A percentile compares a stretch with the other conserved stretches of the same genome.
Conservation (phyloP, 345 rosid species). For the Corchorus capsularis region DNA sequence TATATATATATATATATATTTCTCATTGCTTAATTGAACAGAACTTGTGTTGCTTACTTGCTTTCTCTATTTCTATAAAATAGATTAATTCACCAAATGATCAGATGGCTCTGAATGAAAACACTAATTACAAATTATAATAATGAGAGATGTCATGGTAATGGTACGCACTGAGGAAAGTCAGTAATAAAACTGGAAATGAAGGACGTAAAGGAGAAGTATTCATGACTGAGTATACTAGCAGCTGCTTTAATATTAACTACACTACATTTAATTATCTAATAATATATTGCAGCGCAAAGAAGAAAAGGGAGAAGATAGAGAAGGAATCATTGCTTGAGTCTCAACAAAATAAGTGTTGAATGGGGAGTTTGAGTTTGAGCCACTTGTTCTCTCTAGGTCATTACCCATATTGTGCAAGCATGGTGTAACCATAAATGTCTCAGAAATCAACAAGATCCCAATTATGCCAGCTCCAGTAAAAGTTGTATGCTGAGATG, state of each 20-base stretch:
- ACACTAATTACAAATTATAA: not conserved
- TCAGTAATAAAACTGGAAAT: not conserved
- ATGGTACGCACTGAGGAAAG: not conserved
- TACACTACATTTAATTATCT: not conserved
- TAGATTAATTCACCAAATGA: not conserved
- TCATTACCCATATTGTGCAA: constrained; percentile 39
- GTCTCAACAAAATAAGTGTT: constrained; percentile 18
- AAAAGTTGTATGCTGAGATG: constrained; percentile 17
- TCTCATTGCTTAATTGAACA: too few species aligned
- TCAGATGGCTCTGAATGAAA: not conserved
- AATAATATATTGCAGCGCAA: not conserved
- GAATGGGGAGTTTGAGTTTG: constrained; percentile 14
- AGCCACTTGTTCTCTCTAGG: constrained; percentile 28
- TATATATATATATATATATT: too few species aligned
- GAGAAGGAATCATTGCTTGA: constrained; percentile 6
- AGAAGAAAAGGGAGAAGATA: not conserved
- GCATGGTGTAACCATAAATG: constrained; percentile 30
- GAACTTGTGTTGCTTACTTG: too few species aligned
- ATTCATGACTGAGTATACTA: not conserved
- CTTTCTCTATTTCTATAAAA: too few species aligned
- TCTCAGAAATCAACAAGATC: constrained; percentile 28
- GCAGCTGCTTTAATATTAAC: not conserved
- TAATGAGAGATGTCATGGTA: not conserved
- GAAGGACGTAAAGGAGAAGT: not conserved
- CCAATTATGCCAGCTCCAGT: constrained; percentile 22